Percentiles rank a stretch among this genome's conserved stretches.
Evolutionary conservation across 495 filamentous ascomycete genomes (phyloP).

Genomic region (Penicillium goetzii): DNA sequence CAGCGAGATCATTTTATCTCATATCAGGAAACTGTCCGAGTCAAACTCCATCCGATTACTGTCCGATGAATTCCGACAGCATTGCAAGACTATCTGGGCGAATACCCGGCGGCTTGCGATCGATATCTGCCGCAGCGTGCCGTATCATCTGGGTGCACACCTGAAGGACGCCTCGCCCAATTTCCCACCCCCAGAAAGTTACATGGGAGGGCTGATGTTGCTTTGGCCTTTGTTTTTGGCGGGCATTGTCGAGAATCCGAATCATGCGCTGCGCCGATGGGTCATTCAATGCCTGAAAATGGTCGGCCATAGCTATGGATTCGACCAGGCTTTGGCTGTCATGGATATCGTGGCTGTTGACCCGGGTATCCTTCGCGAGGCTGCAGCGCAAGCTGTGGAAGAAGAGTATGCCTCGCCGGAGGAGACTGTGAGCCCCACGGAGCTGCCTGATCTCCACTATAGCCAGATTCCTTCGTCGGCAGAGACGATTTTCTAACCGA

Average conservation of each 20-base stretch:
- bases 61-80: slow-evolving; percentile 38
- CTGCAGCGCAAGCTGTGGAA: slow-evolving; percentile 13
- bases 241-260: slow-evolving; percentile 39
- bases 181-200: slow-evolving; percentile 32
- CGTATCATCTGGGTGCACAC: slow-evolving; percentile 41
- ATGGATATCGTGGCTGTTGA: slow-evolving; percentile 42
- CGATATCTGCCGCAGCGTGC: slow-evolving; percentile 53
- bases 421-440: neutral
- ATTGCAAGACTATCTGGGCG: slow-evolving; percentile 39
- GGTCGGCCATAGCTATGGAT: slow-evolving; percentile 51
- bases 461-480: slow-evolving; percentile 1
- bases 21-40: slow-evolving; percentile 23
- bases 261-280: slow-evolving; percentile 46
- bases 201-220: slow-evolving; percentile 48
- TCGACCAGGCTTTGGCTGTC: slow-evolving; percentile 52
- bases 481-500: neutral
- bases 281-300: slow-evolving; percentile 43
- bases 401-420: slow-evolving; percentile 6
- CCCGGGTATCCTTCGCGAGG: slow-evolving; percentile 31
- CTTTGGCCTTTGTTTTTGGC: slow-evolving; percentile 55
- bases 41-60: slow-evolving; percentile 19
- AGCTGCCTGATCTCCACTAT: slow-evolving; percentile 3
- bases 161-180: slow-evolving; percentile 12
- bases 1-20: slow-evolving; percentile 53
- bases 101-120: slow-evolving; percentile 42